Evolutionary conservation across 345 rosid genomes (phyloP).

Genomic region (Leavenworthia alabamica): DNA sequence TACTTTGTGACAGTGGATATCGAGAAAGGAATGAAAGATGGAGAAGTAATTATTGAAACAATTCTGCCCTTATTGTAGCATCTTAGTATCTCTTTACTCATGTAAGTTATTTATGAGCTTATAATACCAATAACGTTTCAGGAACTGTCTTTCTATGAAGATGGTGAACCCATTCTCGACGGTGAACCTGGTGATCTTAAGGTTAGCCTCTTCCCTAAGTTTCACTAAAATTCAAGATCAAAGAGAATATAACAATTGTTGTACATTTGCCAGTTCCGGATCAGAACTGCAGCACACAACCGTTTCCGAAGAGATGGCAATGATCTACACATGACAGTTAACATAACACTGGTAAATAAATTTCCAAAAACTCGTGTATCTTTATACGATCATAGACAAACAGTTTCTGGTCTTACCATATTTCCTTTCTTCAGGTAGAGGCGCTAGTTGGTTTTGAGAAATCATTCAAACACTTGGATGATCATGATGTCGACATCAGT

Average conservation of each 20-base stretch:
- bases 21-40: constrained; percentile 99
- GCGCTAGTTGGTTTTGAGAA: constrained; percentile 98
- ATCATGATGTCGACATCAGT: constrained; percentile 77
- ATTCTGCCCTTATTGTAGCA: background rate
- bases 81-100: too few species aligned
- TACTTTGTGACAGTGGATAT: constrained; percentile 90
- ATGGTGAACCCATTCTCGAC: constrained; percentile 88
- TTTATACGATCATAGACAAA: background rate
- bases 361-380: background rate
- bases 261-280: constrained; percentile 58
- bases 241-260: background rate
- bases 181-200: constrained; percentile 98
- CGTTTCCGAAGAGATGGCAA: constrained; percentile 81
- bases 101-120: too few species aligned
- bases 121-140: constrained; percentile 24
- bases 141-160: constrained; percentile 96
- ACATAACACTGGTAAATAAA: constrained; percentile 72
- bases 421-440: constrained; percentile 54
- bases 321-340: constrained; percentile 76
- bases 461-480: constrained; percentile 88
- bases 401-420: background rate
- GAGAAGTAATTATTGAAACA: constrained; percentile 50
- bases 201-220: constrained; percentile 38
- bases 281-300: constrained; percentile 77
- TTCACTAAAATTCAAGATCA: background rate